These are phyloP conservation scores for Mycosphaerella sp. DNA, from an alignment of 2,329 filamentous ascomycete genomes.

Conservation along the genomic window DNA sequence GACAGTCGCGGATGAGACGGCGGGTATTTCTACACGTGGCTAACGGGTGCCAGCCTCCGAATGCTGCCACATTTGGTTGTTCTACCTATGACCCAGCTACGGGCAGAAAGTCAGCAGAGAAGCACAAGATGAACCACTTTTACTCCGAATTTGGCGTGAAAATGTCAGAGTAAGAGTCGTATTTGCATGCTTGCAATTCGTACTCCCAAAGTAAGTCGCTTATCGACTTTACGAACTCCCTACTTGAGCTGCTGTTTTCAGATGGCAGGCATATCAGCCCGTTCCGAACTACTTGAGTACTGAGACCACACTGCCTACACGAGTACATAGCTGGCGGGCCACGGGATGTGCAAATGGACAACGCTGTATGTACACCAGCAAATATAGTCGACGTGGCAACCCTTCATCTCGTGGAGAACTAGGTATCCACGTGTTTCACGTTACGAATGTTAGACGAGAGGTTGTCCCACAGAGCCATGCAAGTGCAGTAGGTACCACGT, in stretches of 20 bases:
- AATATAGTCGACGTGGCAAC: not conserved
- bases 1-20: not conserved
- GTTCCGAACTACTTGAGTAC: too few species aligned
- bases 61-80: conserved; percentile 76
- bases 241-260: not conserved
- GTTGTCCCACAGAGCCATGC: too few species aligned
- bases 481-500: too few species aligned
- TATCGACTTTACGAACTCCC: not conserved
- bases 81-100: conserved; percentile 73
- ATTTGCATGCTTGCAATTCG: not conserved
- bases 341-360: not conserved
- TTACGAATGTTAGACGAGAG: not conserved
- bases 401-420: not conserved
- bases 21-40: not conserved
- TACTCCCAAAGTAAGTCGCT: not conserved
- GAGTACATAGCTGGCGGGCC: not conserved
- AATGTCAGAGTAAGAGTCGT: conserved; percentile 11
- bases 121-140: conserved; percentile 56
- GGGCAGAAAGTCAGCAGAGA: conserved; percentile 65
- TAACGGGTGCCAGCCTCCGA: conserved; percentile 70
- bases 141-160: conserved; percentile 53
- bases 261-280: too few species aligned
- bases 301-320: too few species aligned
- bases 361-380: not conserved
- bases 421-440: not conserved